Evolutionary conservation across 495 filamentous ascomycete genomes (phyloP).

Genomic region (Cercophora samala): DNA sequence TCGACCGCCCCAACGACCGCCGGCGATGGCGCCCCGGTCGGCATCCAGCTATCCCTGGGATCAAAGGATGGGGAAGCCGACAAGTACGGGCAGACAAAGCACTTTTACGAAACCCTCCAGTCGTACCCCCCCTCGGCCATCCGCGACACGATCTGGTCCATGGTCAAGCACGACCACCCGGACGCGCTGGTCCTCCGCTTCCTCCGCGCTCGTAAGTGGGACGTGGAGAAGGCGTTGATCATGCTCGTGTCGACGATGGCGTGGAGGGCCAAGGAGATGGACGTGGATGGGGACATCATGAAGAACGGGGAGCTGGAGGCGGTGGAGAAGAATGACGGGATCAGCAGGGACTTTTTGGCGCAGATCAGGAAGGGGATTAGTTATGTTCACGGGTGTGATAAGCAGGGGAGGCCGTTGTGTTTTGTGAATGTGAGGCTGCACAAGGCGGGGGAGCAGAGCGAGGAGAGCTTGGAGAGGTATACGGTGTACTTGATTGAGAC

Average conservation of each 20-base stretch:
- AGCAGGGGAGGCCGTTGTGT: conserved; percentile 81
- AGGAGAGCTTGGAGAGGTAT: conserved; percentile 75
- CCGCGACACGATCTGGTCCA: conserved; percentile 81
- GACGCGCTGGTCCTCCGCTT: conserved; percentile 86
- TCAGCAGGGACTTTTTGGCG: conserved; percentile 73
- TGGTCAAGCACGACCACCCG: conserved; percentile 95
- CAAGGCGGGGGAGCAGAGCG: conserved; percentile 73
- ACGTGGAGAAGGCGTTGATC: conserved; percentile 84
- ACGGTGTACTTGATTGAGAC: conserved; percentile 96
- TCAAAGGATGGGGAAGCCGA: conserved; percentile 63
- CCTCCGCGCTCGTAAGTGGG: conserved; percentile 92
- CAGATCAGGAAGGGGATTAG: conserved; percentile 94
- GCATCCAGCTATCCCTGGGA: conserved; percentile 29
- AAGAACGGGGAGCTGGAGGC: conserved; percentile 68
- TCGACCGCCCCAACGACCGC: conserved; percentile 5
- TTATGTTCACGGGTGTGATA: conserved; percentile 85
- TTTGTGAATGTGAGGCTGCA: conserved; percentile 81
- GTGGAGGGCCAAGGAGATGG: conserved; percentile 78
- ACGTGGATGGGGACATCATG: conserved; percentile 87
- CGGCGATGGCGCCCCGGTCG: conserved; percentile 9
- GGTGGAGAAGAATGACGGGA: conserved; percentile 54
- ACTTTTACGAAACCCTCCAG: conserved; percentile 75
- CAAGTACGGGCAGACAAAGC: conserved; percentile 88
- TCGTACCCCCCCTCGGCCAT: conserved; percentile 74
- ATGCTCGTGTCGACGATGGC: conserved; percentile 94